Conservation (phyloP, 495 filamentous ascomycete genomes). For the Paragyromitra xinjiangensis region DNA sequence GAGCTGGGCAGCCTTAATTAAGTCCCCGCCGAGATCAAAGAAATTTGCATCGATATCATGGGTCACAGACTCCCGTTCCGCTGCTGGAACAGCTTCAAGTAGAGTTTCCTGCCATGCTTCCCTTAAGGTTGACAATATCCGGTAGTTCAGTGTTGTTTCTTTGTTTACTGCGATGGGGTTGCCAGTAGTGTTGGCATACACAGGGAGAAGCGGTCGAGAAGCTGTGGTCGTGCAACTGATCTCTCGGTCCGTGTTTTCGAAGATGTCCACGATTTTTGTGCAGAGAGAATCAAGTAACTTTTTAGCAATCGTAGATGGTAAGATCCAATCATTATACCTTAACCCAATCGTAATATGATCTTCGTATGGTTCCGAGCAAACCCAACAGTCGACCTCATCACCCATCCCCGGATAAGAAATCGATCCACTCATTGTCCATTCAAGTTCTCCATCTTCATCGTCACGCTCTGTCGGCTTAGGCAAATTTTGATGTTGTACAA, state of each 20-base stretch:
- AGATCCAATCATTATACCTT: conserved; percentile 26
- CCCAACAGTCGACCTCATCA: conserved; percentile 38
- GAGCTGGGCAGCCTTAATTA: conserved; percentile 74
- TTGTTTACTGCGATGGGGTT: neutral
- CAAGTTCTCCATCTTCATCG: neutral
- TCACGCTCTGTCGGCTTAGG: neutral
- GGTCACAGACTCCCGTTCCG: conserved; percentile 8
- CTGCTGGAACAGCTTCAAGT: neutral
- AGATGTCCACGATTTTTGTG: conserved; percentile 24
- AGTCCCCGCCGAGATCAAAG: conserved; percentile 72
- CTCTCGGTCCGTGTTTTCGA: conserved; percentile 13
- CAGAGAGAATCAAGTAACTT: conserved; percentile 28
- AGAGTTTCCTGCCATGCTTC: conserved; percentile 66
- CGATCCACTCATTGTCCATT: conserved; percentile 12
- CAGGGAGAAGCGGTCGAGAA: conserved; percentile 25
- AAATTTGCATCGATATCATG: conserved; percentile 63
- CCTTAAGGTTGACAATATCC: conserved; percentile 46
- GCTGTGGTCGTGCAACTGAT: neutral
- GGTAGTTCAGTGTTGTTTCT: conserved; percentile 9
- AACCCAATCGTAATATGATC: conserved; percentile 29
- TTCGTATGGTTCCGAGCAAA: conserved; percentile 29
- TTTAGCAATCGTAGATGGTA: conserved; percentile 19
- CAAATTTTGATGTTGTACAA: conserved; percentile 37
- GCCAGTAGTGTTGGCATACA: neutral
- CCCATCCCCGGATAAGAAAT: conserved; percentile 33